phyloP scores from a whole-genome alignment of 164 flowering plant species.

The Warburgia ugandensis region DNA sequence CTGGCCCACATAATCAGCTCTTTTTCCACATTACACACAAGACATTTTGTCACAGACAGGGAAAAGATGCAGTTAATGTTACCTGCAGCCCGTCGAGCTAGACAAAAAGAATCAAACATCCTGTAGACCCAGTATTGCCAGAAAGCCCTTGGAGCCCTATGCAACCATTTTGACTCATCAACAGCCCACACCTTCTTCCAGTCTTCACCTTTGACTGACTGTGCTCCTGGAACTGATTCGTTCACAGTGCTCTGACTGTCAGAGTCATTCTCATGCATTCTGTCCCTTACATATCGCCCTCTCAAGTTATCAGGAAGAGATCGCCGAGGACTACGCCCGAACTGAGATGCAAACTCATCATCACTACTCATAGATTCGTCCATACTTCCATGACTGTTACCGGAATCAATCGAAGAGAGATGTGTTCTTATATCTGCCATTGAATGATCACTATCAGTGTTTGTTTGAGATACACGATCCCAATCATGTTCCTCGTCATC shows the following conservation, averaged over 20 bases:
- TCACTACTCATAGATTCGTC: conserved; percentile 63
- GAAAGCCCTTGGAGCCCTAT: conserved; percentile 52
- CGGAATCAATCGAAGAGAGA: conserved; percentile 38
- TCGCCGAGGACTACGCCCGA: conserved; percentile 20
- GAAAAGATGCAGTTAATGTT: conserved; percentile 12
- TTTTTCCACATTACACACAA: background rate
- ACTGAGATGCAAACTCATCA: conserved; percentile 28
- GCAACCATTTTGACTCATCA: conserved; percentile 18
- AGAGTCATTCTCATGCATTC: conserved; percentile 9
- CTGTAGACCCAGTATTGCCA: conserved; percentile 90
- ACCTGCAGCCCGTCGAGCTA: conserved; percentile 84
- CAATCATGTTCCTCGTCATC: conserved; percentile 38
- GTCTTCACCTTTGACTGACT: conserved; percentile 15
- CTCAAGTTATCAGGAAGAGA: conserved; percentile 18
- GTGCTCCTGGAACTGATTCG: conserved; percentile 14
- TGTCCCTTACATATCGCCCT: conserved; percentile 12
- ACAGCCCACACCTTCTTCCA: conserved; percentile 16
- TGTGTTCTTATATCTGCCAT: conserved; percentile 46
- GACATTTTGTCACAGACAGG: background rate
- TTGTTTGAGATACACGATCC: conserved; percentile 51
- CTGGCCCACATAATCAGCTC: background rate
- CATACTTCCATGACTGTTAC: conserved; percentile 24
- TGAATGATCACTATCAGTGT: conserved; percentile 70
- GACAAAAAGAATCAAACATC: conserved; percentile 84
- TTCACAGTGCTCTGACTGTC: conserved; percentile 7